Evolutionary conservation across 352 stramenopile genomes (phyloP).

Genomic region (Peronospora destructor): DNA sequence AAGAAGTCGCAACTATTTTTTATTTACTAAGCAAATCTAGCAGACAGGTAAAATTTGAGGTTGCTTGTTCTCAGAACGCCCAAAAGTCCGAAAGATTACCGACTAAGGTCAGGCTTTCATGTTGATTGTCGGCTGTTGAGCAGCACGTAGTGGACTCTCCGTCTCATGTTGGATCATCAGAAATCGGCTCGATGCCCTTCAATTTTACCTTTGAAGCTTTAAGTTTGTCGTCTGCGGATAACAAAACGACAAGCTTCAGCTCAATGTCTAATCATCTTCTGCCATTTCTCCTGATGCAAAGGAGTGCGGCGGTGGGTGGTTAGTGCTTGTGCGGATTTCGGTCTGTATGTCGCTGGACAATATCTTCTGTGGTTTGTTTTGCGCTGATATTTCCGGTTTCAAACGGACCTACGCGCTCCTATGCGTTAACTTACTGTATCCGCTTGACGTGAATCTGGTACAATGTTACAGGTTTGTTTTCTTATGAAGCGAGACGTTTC

Average conservation of each 20-base stretch:
- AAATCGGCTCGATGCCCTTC: constrained; percentile 10
- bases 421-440: constrained; percentile 17
- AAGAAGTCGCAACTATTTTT: constrained; percentile 37
- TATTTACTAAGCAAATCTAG: constrained; percentile 7
- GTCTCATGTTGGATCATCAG: constrained; percentile 12
- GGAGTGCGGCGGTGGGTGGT: no score
- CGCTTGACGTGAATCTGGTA: constrained; percentile 21
- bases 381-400: no score
- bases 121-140: constrained; percentile 38
- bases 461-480: constrained; percentile 27
- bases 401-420: no score
- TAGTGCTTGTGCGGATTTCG: no score
- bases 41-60: background rate
- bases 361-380: no score
- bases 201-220: no score
- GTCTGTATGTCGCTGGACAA: no score
- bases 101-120: constrained; percentile 27
- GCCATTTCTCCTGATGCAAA: no score
- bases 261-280: constrained; percentile 72
- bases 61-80: background rate
- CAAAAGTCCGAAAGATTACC: constrained; percentile 83
- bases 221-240: constrained; percentile 62
- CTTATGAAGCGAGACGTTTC: no score
- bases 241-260: constrained; percentile 75
- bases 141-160: constrained; percentile 1